These are phyloP conservation scores for Bombardia bombarda DNA, from an alignment of 495 filamentous ascomycete genomes.

Conservation along the genomic window DNA sequence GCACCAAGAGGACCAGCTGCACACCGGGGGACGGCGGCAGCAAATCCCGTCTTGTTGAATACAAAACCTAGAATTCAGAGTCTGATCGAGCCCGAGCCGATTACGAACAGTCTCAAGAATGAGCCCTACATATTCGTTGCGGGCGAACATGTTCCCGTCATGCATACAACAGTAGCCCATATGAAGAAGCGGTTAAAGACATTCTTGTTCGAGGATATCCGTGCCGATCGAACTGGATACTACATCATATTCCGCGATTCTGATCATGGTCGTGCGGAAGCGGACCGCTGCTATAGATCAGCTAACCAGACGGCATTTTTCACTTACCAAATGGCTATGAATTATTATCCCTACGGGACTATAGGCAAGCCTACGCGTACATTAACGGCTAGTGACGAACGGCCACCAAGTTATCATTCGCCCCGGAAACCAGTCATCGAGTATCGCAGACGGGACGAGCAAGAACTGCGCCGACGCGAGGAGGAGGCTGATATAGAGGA, in stretches of 20 bases:
- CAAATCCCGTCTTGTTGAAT: constrained; percentile 15
- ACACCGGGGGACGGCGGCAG: constrained; percentile 30
- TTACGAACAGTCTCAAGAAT: constrained; percentile 60
- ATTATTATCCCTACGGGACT: constrained; percentile 61
- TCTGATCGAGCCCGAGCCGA: constrained; percentile 34
- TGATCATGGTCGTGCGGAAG: constrained; percentile 65
- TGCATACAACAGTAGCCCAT: constrained; percentile 73
- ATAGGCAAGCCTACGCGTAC: constrained; percentile 52
- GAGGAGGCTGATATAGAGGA: constrained; percentile 73
- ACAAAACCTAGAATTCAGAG: constrained; percentile 17
- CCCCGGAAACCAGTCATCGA: constrained; percentile 32
- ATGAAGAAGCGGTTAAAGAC: constrained; percentile 77
- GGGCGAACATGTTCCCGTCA: constrained; percentile 78
- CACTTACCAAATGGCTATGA: constrained; percentile 90
- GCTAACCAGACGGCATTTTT: constrained; percentile 75
- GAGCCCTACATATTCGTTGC: constrained; percentile 92
- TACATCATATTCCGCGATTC: constrained; percentile 82
- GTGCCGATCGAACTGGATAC: constrained; percentile 78
- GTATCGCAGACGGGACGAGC: constrained; percentile 42
- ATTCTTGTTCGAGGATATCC: constrained; percentile 67
- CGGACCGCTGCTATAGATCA: constrained; percentile 62
- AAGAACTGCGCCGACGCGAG: constrained; percentile 40
- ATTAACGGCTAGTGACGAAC: too few relatives aligned
- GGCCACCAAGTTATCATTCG: too few relatives aligned
- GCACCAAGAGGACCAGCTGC: constrained; percentile 84